A percentile compares a stretch with the other conserved stretches of the same genome.
Conservation (phyloP, 2,329 filamentous ascomycete species). For the Pseudocercospora vitis region DNA sequence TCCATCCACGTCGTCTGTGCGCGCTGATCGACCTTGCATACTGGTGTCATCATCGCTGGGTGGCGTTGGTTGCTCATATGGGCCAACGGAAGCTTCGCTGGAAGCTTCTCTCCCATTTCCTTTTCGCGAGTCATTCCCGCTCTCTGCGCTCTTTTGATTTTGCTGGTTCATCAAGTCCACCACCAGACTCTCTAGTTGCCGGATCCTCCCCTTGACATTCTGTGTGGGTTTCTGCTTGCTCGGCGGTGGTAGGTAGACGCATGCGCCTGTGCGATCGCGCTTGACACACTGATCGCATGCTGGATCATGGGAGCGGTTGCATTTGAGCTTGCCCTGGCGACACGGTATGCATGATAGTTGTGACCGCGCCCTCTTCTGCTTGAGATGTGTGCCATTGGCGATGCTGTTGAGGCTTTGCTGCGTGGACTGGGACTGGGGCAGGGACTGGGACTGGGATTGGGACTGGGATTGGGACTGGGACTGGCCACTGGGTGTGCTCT, state of each 20-base stretch:
- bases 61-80: constrained; percentile 32
- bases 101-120: not conserved
- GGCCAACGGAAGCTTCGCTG: constrained; percentile 1
- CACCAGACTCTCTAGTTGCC: constrained; percentile 38
- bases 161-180: constrained; percentile 40
- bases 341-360: constrained; percentile 41
- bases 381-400: constrained; percentile 29
- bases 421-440: constrained; percentile 7
- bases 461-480: too few relatives aligned
- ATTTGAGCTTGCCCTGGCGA: constrained; percentile 41
- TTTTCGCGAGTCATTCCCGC: not conserved
- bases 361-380: constrained; percentile 40
- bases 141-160: constrained; percentile 12
- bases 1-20: constrained; percentile 43
- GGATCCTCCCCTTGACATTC: constrained; percentile 40
- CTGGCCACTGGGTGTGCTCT: too few relatives aligned
- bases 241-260: constrained; percentile 37
- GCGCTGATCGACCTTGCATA: constrained; percentile 7
- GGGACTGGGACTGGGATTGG: too few relatives aligned
- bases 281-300: constrained; percentile 43
- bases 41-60: constrained; percentile 32
- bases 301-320: constrained; percentile 37
- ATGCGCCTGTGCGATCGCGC: constrained; percentile 33
- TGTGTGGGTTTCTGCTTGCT: constrained; percentile 34
- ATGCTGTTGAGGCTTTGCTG: constrained; percentile 20